Conservation (phyloP, 768 basidiomycete genomes). For the Coprinellus micaceus region DNA sequence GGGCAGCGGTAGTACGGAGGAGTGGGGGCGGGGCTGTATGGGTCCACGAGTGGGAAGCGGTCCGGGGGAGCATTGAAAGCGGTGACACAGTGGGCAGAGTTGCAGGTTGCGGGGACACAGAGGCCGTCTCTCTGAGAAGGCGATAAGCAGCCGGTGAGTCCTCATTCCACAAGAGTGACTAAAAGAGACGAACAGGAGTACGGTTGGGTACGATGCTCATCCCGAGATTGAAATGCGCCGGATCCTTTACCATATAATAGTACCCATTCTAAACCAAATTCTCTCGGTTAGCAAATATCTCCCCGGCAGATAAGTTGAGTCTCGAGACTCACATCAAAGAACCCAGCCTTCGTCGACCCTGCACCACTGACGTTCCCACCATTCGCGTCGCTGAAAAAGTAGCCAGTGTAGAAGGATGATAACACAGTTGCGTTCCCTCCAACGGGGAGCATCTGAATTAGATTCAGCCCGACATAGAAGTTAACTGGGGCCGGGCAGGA, state of each 20-base stretch:
- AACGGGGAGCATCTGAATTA: background rate
- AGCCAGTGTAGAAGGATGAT: background rate
- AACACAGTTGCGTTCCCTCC: background rate
- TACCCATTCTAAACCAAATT: background rate
- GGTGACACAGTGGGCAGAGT: slow-evolving; percentile 17
- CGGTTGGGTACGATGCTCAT: slow-evolving; percentile 20
- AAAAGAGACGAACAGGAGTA: background rate
- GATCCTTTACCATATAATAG: background rate
- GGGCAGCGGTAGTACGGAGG: slow-evolving; percentile 21
- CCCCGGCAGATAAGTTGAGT: background rate
- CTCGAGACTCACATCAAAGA: background rate
- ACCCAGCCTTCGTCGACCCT: slow-evolving; percentile 13
- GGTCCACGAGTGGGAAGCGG: slow-evolving; percentile 18
- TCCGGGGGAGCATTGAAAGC: slow-evolving; percentile 23
- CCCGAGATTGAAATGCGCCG: slow-evolving; percentile 25
- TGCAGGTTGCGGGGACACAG: slow-evolving; percentile 20
- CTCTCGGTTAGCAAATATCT: background rate
- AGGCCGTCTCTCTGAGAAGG: slow-evolving; percentile 16
- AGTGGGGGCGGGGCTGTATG: slow-evolving; percentile 13
- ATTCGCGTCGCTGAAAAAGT: slow-evolving; percentile 12
- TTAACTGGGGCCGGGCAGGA: slow-evolving; percentile 9
- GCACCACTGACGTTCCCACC: slow-evolving; percentile 9
- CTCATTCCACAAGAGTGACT: background rate
- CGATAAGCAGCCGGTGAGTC: background rate
- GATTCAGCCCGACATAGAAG: slow-evolving; percentile 6